Evolutionary conservation across 208 protist genomes (phyloP), one percentile per base, ranked within the genome.

Genomic region (Herpetomonas samuelpessoai): DNA sequence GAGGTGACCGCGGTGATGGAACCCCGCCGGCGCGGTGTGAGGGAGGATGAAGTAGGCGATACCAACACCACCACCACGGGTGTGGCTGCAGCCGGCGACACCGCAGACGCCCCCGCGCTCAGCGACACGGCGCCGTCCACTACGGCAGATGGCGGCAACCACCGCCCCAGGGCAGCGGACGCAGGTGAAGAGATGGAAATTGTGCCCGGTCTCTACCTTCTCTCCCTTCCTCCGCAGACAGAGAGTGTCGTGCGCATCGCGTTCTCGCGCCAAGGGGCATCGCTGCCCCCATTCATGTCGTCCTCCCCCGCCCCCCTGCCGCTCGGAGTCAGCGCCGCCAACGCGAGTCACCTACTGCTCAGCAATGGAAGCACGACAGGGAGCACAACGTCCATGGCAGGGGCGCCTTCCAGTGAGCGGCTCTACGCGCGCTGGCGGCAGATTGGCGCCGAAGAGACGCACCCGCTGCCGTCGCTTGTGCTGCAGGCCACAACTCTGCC

Each of bases 391-490:
- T 4, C 26, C 10, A 35, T 28, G 19, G 29, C 45, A n/a, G 22
- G 4, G 14, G 54, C 50, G 6, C 27, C 45, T 3, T 39, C 35
- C 24, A 46, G 45, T 41, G 68, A 66, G 22, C 65, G 65, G n/a
- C 78, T 79, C 45, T 79, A 83, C 41, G 76, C 86, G 29, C 59
- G 59, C 2, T 91, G 83, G 87, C 62, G 68, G 19, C 87, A 91
- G 57, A 52, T 93, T 45, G 87, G 87, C n/a, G 72, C 81, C 1
- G 79, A 85, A 57, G 80, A 84, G 49, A 47, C 71, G 22, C 77
- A 93, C 56, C 78, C 74, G 27, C 74, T 93, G 35, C 74, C 76
- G 31, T 83, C 83, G 12, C 77, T 93, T 30, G 74, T 76, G 28
- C 60, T 93, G 51, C 46, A 60, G 47, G 78, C 70, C 28, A 56